Conservation (phyloP, 1,284 basidiomycete genomes). For the Retiboletus flavoniger region DNA sequence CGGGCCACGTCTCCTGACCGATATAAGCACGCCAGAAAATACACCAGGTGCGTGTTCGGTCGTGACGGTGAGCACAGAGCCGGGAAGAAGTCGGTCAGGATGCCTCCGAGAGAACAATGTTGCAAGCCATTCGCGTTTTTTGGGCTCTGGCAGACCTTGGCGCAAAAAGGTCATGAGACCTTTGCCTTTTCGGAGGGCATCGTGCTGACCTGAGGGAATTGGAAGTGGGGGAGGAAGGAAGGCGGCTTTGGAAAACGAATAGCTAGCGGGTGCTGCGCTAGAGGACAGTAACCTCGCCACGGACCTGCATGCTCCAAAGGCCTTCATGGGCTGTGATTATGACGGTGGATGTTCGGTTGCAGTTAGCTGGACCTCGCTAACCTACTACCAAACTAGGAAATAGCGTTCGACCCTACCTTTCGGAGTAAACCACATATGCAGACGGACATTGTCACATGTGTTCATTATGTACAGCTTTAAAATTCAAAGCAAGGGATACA, state of each 20-base stretch:
- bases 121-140: slow-evolving; percentile 65
- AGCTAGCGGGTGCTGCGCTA: slow-evolving; percentile 37
- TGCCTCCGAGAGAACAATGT: slow-evolving; percentile 71
- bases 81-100: slow-evolving; percentile 67
- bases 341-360: not conserved
- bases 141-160: slow-evolving; percentile 61
- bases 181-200: slow-evolving; percentile 62
- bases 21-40: slow-evolving; percentile 86
- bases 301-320: slow-evolving; percentile 10
- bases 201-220: slow-evolving; percentile 38
- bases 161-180: slow-evolving; percentile 78
- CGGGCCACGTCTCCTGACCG: slow-evolving; percentile 74
- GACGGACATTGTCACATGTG: not conserved
- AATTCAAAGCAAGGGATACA: slow-evolving; percentile 33
- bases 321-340: slow-evolving; percentile 13
- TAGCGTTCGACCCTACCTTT: not conserved
- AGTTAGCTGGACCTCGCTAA: not conserved
- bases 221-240: slow-evolving; percentile 52
- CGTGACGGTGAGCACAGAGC: slow-evolving; percentile 78
- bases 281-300: slow-evolving; percentile 28
- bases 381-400: slow-evolving; percentile 22
- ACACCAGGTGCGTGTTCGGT: slow-evolving; percentile 68
- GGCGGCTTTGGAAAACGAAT: slow-evolving; percentile 76
- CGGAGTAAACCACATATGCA: not conserved
- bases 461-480: slow-evolving; percentile 32